phyloP scores from a whole-genome alignment of 768 basidiomycete species.

The Galerina marginata region DNA sequence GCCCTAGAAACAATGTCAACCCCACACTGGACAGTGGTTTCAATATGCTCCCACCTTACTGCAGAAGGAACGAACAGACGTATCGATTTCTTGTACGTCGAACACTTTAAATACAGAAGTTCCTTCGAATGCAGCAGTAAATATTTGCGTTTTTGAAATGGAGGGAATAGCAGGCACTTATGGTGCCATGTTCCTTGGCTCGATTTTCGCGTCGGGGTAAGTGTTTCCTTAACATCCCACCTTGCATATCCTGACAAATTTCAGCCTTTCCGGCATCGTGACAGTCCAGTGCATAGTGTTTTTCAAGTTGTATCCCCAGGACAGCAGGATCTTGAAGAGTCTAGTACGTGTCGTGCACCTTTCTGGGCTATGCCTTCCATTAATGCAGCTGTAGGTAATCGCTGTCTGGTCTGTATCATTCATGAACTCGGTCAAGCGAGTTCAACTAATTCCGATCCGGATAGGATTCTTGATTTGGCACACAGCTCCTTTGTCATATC shows the following conservation, averaged over 20 bases:
- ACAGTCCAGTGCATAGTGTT: slow-evolving; percentile 34
- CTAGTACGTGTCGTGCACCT: neutral
- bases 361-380: too few relatives aligned
- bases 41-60: too few relatives aligned
- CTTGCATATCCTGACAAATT: neutral
- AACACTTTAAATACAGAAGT: too few relatives aligned
- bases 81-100: too few relatives aligned
- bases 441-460: neutral
- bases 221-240: slow-evolving; percentile 2
- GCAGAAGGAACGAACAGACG: too few relatives aligned
- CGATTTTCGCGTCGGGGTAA: slow-evolving; percentile 36
- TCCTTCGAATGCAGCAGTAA: neutral
- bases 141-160: slow-evolving; percentile 8
- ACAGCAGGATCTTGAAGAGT: slow-evolving; percentile 22
- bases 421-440: neutral
- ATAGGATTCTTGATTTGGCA: slow-evolving; percentile 37
- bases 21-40: too few relatives aligned
- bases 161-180: slow-evolving; percentile 33
- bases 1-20: too few relatives aligned
- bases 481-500: slow-evolving; percentile 40
- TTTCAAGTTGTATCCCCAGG: slow-evolving; percentile 35
- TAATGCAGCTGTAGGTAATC: slow-evolving; percentile 14
- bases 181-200: slow-evolving; percentile 41
- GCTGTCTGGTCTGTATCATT: slow-evolving; percentile 20
- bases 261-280: slow-evolving; percentile 31